Evolutionary conservation across 2,329 filamentous ascomycete genomes (phyloP), one percentile per base, ranked within the genome.

Genomic region (Diaporthe amygdali): DNA sequence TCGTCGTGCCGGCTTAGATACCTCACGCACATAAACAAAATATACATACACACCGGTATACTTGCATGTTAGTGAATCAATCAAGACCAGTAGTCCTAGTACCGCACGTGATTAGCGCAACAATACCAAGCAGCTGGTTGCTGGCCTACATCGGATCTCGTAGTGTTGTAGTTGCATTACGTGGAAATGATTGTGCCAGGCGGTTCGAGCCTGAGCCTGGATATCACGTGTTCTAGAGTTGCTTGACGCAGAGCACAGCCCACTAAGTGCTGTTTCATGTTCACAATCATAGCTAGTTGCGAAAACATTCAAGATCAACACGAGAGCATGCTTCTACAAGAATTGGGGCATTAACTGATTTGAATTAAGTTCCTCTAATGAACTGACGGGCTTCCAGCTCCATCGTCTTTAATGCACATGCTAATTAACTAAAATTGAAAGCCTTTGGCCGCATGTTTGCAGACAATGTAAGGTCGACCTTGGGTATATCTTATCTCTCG

Each of bases 1-100:
- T 85, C 9, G 81, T 79, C 52, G 84, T 85, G 7, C 83, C 76
- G 30, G 66, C 71, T 25, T 74, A 71, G 55, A 72, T 41, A 47
- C 9, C 14, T 30, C 8, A 22, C 9, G 22, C 20, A 55, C 4
- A 32, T 27, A 54, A 7, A 22, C 6, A 17, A n/a, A n/a, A n/a
- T 1, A n/a, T 9, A 39, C 14, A 14, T n/a, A 52, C 20, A 17
- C 14, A 14, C 9, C 25, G 25, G 5, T 30, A n/a, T 5, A 66
- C 14, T 14, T 39, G n/a, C 34, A 47, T 34, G 25, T 22, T 14
- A 30, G 15, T 30, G 5, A 32, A 59, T 7, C 8, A 32, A 34
- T 8, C 14, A n/a, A 54, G 17, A n/a, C n/a, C n/a, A n/a, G n/a
- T n/a, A n/a, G n/a, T n/a, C n/a, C n/a, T n/a, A n/a, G n/a, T n/a